Conservation (phyloP, 768 basidiomycete genomes). For the Asterophora parasitica region DNA sequence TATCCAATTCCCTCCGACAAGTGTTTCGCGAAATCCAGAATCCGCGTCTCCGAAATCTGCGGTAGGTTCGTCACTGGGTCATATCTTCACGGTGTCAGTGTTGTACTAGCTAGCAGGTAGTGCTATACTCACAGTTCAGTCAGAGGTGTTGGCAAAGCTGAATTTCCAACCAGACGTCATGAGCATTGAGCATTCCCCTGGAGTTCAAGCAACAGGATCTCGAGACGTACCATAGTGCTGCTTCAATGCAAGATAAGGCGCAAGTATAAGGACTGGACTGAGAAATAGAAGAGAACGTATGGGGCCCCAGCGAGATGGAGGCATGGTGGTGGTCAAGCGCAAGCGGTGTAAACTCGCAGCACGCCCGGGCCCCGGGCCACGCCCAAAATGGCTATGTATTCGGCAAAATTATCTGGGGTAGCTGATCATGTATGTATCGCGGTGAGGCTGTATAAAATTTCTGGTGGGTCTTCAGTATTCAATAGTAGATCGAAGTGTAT, state of each 20-base stretch:
- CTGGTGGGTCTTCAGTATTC: too few relatives aligned
- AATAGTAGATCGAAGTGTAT: too few relatives aligned
- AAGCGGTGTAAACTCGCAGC: neutral
- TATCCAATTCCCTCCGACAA: constrained; percentile 88
- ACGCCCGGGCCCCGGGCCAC: too few relatives aligned
- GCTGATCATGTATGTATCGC: too few relatives aligned
- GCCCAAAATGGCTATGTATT: neutral
- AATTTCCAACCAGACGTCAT: constrained; percentile 4
- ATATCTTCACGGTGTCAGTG: too few relatives aligned
- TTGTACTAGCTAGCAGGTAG: too few relatives aligned
- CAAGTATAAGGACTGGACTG: constrained; percentile 47
- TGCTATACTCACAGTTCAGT: constrained; percentile 42
- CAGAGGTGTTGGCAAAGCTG: constrained; percentile 57
- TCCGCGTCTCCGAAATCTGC: constrained; percentile 67
- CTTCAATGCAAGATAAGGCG: constrained; percentile 42
- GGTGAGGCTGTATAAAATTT: too few relatives aligned
- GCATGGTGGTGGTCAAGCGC: constrained; percentile 16
- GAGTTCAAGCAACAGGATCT: neutral
- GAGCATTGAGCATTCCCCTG: neutral
- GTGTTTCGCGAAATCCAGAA: constrained; percentile 57
- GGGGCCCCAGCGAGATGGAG: constrained; percentile 47
- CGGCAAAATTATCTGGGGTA: neutral
- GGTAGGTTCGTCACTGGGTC: constrained; percentile 55
- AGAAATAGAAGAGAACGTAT: constrained; percentile 52
- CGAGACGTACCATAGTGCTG: constrained; percentile 43